Base-by-base conservation (phyloP, 805 yeast species). In the Kuraishia hungarica region DNA sequence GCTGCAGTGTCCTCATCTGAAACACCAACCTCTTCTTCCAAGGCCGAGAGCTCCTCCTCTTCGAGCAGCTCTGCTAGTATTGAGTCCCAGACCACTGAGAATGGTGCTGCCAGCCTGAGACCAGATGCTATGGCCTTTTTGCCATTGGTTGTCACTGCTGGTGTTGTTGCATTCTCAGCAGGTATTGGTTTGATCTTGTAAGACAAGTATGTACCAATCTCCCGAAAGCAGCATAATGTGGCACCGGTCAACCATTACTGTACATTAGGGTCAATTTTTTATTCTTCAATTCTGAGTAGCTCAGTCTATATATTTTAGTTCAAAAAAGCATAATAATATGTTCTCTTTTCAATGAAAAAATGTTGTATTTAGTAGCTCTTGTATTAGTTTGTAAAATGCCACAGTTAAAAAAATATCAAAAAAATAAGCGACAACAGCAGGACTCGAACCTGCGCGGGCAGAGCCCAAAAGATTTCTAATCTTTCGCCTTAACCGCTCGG, bases 401-500 rank as follows among this genome's bases (percentile, higher is more conserved):
- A 5, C 5, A 10, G 29, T 47, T 47, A 22, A 47, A 19, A 26
- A 50, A 26, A 50, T 6, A 26, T n/a, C n/a, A 21, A 49, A 53
- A 53, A 53, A 49, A 50, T 29, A 23, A 39, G 15, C 56, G 56
- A 54, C 56, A 54, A 51, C 56, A 46, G 56, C 56, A 54, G 56
- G 56, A 54, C 53, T 54, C 56, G 56, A 54, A 54, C 56, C 56
- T 54, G 56, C 56, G 56, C 56, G 56, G 56, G 56, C 52, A 54
- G 39, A 54, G 51, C 56, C 56, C 56, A 54, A 54, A 54, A 76
- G 80, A 76, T 77, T 74, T 74, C 79, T 74, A 75, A 76, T 79
- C 82, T 78, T 77, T 77, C 82, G 81, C 83, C 82, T 79, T 78
- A 78, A 79, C 82, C 82, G 75, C 83, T 79, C 82, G 83, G 83